These are phyloP conservation scores for Suillus decipiens DNA, from an alignment of 768 basidiomycete genomes.

Conservation along the genomic window DNA sequence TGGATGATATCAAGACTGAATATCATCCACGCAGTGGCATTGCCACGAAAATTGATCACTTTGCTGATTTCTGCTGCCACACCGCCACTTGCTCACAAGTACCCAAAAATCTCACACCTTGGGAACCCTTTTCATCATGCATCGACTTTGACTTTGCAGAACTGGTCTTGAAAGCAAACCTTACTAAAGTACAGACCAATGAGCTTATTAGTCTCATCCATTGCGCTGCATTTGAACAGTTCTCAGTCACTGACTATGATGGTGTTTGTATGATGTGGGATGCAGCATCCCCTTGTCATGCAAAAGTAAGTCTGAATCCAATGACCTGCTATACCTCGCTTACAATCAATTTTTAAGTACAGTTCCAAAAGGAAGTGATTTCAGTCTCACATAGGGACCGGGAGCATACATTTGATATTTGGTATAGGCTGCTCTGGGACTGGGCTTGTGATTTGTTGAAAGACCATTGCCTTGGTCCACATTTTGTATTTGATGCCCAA, in stretches of 20 bases:
- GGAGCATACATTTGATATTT: constrained; percentile 21
- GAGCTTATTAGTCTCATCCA: neutral
- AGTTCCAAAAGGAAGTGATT: constrained; percentile 22
- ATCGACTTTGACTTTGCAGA: no score
- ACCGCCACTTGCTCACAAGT: no score
- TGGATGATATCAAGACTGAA: no score
- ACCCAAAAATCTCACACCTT: no score
- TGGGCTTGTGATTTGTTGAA: constrained; percentile 32
- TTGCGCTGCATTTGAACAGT: neutral
- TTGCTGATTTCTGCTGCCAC: no score
- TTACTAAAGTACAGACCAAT: no score
- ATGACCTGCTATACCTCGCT: neutral
- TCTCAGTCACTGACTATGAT: neutral
- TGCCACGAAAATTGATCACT: no score
- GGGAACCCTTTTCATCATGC: no score
- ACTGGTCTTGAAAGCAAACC: no score
- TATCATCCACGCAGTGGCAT: no score
- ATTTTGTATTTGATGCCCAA: constrained; percentile 36
- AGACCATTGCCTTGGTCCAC: constrained; percentile 24
- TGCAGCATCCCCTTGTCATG: neutral
- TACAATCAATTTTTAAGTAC: neutral
- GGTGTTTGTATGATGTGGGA: neutral
- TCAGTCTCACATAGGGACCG: constrained; percentile 19
- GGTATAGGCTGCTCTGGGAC: constrained; percentile 24
- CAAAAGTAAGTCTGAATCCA: neutral